A percentile compares a stretch with the other conserved stretches of the same genome.
These are phyloP conservation scores for Aegilops umbellulata DNA, from an alignment of 176 grass and related monocot species.

Conservation along the genomic window DNA sequence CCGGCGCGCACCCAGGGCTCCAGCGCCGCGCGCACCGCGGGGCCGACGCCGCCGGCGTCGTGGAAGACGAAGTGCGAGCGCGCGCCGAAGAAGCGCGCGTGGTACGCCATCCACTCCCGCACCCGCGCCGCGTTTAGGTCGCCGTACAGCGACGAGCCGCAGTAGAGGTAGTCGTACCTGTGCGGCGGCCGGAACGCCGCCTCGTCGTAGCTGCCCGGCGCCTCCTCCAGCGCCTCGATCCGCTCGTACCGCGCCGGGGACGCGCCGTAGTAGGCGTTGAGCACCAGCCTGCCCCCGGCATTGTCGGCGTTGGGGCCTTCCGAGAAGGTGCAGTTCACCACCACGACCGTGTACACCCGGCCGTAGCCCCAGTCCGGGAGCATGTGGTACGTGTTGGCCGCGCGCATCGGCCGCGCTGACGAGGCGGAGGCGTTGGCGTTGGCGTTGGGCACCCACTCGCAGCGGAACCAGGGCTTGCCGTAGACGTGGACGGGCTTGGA, in stretches of 20 bases:
- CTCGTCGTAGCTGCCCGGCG: slow-evolving; percentile 54
- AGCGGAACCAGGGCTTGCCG: slow-evolving; percentile 79
- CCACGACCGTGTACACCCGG: slow-evolving; percentile 87
- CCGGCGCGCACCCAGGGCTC: slow-evolving; percentile 75
- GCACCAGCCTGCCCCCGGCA: slow-evolving; percentile 55
- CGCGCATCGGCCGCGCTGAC: slow-evolving; percentile 14
- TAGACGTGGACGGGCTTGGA: slow-evolving; percentile 88
- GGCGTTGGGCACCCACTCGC: slow-evolving; percentile 51
- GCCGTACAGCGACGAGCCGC: slow-evolving; percentile 87
- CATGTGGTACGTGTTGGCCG: slow-evolving; percentile 78
- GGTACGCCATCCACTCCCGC: slow-evolving; percentile 96
- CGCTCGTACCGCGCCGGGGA: slow-evolving; percentile 48
- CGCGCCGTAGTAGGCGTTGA: slow-evolving; percentile 71
- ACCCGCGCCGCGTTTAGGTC: slow-evolving; percentile 60
- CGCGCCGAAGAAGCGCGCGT: slow-evolving; percentile 72
- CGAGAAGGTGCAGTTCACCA: slow-evolving; percentile 96
- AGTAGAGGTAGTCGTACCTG: slow-evolving; percentile 90
- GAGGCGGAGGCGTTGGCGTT: slow-evolving; percentile 3
- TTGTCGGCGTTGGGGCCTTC: slow-evolving; percentile 63
- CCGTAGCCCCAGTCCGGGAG: slow-evolving; percentile 99
- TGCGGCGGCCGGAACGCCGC: slow-evolving; percentile 54
- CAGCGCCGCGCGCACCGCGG: slow-evolving; percentile 66
- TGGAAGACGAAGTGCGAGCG: slow-evolving; percentile 94
- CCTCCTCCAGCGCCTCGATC: slow-evolving; percentile 66
- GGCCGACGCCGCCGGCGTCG: slow-evolving; percentile 66